Percentiles rank a stretch among this genome's conserved stretches.
These are phyloP conservation scores for Shiraia sp. DNA, from an alignment of 2,329 filamentous ascomycete genomes.

Conservation along the genomic window DNA sequence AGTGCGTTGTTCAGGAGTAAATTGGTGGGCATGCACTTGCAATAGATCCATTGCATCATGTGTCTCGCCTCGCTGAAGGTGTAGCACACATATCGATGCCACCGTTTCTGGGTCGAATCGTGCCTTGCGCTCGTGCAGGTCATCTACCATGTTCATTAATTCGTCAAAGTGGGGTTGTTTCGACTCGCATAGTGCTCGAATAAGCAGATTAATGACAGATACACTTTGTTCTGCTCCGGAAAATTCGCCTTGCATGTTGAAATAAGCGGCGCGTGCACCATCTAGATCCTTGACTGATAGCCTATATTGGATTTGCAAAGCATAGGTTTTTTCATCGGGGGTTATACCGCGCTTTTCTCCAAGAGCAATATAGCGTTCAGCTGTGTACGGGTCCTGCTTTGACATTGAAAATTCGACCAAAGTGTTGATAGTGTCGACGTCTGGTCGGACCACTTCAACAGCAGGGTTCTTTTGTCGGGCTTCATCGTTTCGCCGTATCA, in stretches of 20 bases:
- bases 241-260: conserved; percentile 62
- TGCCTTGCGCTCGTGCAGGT: conserved; percentile 70
- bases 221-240: conserved; percentile 63
- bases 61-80: conserved; percentile 75
- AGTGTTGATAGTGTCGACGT: conserved; percentile 74
- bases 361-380: conserved; percentile 72
- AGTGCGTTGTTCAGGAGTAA: conserved; percentile 69
- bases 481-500: conserved; percentile 57
- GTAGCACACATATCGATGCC: conserved; percentile 70
- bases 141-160: conserved; percentile 73
- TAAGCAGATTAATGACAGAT: conserved; percentile 69
- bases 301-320: conserved; percentile 76
- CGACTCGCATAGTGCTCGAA: conserved; percentile 67
- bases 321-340: conserved; percentile 70
- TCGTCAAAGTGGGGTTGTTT: conserved; percentile 67
- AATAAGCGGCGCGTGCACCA: conserved; percentile 69
- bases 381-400: conserved; percentile 70
- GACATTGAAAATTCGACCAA: conserved; percentile 74
- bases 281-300: conserved; percentile 73
- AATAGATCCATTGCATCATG: conserved; percentile 82
- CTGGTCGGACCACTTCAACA: conserved; percentile 53
- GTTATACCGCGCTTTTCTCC: conserved; percentile 66
- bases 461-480: conserved; percentile 42
- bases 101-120: conserved; percentile 76
- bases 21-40: conserved; percentile 72